Base-by-base conservation (phyloP, 768 basidiomycete species). In the Lyophyllum atratum region DNA sequence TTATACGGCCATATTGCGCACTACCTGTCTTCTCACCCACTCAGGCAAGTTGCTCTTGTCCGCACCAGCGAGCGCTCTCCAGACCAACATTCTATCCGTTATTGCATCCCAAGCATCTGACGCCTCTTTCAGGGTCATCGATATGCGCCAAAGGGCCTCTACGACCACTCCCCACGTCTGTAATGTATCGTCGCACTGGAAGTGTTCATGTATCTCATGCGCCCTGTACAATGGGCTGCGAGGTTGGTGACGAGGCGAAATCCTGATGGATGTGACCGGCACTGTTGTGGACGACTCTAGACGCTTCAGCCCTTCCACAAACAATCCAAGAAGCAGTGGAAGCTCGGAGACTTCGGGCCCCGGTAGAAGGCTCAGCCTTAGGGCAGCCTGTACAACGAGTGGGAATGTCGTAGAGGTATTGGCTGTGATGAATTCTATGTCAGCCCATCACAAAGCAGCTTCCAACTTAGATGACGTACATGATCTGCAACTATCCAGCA, bases 131-230 rank as follows among this genome's bases (percentile, higher is more conserved):
- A 72, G 53, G 1, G 64, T 59, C 84, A 86, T 85, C 19, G 77
- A 65, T 0, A 74, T 75, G 45, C 75, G 72, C 86, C 86, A 87
- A 11, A 92, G 76, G 21, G 64, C 65, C 62, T 87, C 83, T 1
- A 88, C 79, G 19, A 70, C 71, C 22, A 65, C 63, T 0, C 85
- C 83, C 85, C 86, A 89, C 1, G 68, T 53, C 22, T 66, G 56
- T 19, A 81, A 64, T 5, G 73, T 49, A 57, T 74, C 64, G 17
- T 62, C 52, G 22, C 55, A 29, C n/a, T 55, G 47, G 19, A 63
- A 65, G 22, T 64, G 54, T 37, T 78, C 74, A 58, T 79, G 76
- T 2, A 81, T 64, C 2, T 69, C 70, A 43, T 66, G 70, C 0
- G 73, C 72, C 15, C 59, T 62, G 49, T 80, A 70, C 5, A 74